Conservation (phyloP, 1,139 yeast species). For the Geotrichum phurueaensis region DNA sequence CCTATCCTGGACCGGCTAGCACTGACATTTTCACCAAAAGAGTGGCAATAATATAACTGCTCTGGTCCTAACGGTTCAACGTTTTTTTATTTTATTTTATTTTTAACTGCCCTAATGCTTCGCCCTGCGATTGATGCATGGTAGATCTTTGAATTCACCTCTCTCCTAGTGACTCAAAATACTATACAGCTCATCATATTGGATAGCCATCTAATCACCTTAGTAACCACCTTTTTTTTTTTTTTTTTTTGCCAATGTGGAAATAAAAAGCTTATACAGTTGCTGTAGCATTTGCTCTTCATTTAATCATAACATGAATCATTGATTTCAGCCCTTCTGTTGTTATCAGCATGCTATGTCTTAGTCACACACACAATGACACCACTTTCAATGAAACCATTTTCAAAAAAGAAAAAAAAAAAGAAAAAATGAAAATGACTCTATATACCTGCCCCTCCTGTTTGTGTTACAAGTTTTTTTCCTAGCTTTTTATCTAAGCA, state of each 20-base stretch:
- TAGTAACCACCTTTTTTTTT: neutral
- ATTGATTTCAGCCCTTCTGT: neutral
- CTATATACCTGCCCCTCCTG: neutral
- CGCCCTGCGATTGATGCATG: neutral
- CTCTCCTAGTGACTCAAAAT: too few species aligned
- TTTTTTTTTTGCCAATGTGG: too few species aligned
- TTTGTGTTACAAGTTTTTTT: neutral
- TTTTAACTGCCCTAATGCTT: neutral
- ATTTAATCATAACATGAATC: neutral
- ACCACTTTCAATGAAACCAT: neutral
- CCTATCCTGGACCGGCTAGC: neutral
- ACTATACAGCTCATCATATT: too few species aligned
- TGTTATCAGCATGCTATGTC: neutral
- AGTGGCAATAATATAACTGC: too few species aligned
- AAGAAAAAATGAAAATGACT: neutral
- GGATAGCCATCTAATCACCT: too few species aligned
- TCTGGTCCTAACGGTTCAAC: neutral
- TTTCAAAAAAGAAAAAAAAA: neutral
- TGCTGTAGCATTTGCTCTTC: too few species aligned
- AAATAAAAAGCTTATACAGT: too few species aligned
- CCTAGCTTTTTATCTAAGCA: neutral
- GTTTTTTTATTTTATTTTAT: neutral
- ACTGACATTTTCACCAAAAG: neutral
- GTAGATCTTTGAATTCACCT: too few species aligned
- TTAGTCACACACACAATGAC: neutral